Conservation (phyloP, 768 basidiomycete genomes). For the Coprinopsis sp. region DNA sequence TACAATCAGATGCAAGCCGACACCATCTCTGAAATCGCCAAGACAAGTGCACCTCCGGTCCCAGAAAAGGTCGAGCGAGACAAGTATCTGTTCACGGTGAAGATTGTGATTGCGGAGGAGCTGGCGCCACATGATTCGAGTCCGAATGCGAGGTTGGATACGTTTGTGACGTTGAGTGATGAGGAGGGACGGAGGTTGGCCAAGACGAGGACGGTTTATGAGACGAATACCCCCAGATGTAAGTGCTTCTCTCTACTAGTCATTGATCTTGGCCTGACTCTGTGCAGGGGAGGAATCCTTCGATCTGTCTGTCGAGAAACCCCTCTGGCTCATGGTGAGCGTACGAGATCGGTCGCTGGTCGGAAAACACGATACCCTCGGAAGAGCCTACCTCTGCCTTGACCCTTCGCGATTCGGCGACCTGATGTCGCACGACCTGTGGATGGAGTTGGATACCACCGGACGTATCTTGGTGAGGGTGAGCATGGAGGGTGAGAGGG, state of each 20-base stretch:
- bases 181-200: conserved; percentile 85
- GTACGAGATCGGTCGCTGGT: conserved; percentile 86
- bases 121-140: conserved; percentile 73
- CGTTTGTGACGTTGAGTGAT: conserved; percentile 92
- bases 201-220: conserved; percentile 95
- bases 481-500: conserved; percentile 99
- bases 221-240: conserved; percentile 88
- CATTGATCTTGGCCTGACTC: conserved; percentile 6
- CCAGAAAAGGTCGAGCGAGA: conserved; percentile 65
- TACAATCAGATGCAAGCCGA: conserved; percentile 91
- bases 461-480: conserved; percentile 84
- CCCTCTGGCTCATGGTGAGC: conserved; percentile 97
- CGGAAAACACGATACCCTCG: conserved; percentile 90
- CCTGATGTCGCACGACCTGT: conserved; percentile 84
- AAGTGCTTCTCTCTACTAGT: conserved; percentile 26
- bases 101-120: conserved; percentile 87
- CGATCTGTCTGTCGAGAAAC: conserved; percentile 87
- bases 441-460: conserved; percentile 84
- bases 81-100: conserved; percentile 87
- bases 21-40: conserved; percentile 64
- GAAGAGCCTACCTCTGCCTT: conserved; percentile 86
- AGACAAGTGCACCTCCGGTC: conserved; percentile 56
- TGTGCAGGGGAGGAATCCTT: conserved; percentile 91
- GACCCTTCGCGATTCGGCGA: conserved; percentile 88
- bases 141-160: conserved; percentile 79